Base-by-base conservation (phyloP, 1,284 basidiomycete species). In the Tremellales sp. region DNA sequence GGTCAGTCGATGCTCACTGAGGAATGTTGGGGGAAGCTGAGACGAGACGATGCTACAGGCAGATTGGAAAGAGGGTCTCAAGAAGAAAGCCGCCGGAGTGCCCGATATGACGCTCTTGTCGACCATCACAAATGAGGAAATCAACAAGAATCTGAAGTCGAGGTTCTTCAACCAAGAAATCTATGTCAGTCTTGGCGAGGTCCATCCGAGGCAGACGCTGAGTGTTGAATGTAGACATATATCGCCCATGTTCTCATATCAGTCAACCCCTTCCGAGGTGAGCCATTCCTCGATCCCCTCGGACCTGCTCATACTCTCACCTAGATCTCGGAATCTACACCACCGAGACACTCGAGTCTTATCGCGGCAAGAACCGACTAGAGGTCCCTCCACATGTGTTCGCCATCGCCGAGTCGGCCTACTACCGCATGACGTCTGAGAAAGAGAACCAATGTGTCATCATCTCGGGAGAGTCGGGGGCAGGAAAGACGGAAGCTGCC, bases 371-470 rank as follows among this genome's bases (percentile, higher is more conserved):
- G 83, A 99, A 99, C 72, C 82, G 95, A 60, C 83, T 99, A 43
- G 95, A 99, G 74, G 87, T 97, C 58, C 86, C 94, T 4, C 95
- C 95, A 3, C 95, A 99, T 75, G 95, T 99, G 36, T 99, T 95
- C 74, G 81, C 87, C 56, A 95, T 98, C 58, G 95, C 95, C 34
- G 95, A 99, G 77, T 82, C 86, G 45, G 85, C 92, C 10, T 98
- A 97, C 77, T 98, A 98, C 77, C 92, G 95, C 72, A 98, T 99
- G 95, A 93, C 90, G 56, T 90, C 92, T 25, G 97, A 99, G 75
- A 86, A 94, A 71, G 94, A 98, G 75, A 99, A 98, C 70, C 95
- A 99, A 76, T 98, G 95, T 72, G 94, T 99, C 48, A 99, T 99
- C 74, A 99, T 99, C 66, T 94, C 94, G 8, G 95, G 95, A 51